Evolutionary conservation across 345 rosid species (phyloP).

Genomic region (Noccaea bulbosa): DNA sequence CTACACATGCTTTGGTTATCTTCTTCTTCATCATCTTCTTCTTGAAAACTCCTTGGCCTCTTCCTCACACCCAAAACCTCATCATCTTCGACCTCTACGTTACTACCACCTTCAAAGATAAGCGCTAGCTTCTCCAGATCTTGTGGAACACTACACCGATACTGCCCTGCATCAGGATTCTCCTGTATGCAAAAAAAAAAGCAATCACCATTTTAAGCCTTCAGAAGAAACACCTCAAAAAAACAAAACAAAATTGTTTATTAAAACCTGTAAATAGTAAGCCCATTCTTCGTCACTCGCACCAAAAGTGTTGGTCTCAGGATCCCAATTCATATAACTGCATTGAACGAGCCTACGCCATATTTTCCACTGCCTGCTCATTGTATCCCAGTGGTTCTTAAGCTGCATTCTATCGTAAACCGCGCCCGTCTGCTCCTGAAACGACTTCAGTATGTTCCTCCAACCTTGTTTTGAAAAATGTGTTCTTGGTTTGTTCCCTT

Average conservation of each 20-base stretch:
- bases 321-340: constrained; percentile 54
- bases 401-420: constrained; percentile 54
- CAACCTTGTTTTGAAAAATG: constrained; percentile 47
- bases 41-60: constrained; percentile 28
- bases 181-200: constrained; percentile 34
- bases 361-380: constrained; percentile 56
- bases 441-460: constrained; percentile 48
- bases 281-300: constrained; percentile 54
- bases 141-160: constrained; percentile 50
- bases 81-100: constrained; percentile 28
- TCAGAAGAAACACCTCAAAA: background rate
- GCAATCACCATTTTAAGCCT: constrained; percentile 19
- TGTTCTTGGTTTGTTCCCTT: constrained; percentile 47
- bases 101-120: constrained; percentile 44
- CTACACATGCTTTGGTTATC: constrained; percentile 40
- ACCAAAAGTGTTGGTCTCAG: constrained; percentile 48
- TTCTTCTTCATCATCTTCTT: constrained; percentile 30
- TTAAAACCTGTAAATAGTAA: constrained; percentile 43
- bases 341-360: constrained; percentile 50
- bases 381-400: constrained; percentile 59
- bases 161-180: constrained; percentile 58
- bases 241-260: background rate
- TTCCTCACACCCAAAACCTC: constrained; percentile 24
- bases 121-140: constrained; percentile 48
- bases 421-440: constrained; percentile 47